Conservation (phyloP, 768 basidiomycete species). For the Mycena galericulata region DNA sequence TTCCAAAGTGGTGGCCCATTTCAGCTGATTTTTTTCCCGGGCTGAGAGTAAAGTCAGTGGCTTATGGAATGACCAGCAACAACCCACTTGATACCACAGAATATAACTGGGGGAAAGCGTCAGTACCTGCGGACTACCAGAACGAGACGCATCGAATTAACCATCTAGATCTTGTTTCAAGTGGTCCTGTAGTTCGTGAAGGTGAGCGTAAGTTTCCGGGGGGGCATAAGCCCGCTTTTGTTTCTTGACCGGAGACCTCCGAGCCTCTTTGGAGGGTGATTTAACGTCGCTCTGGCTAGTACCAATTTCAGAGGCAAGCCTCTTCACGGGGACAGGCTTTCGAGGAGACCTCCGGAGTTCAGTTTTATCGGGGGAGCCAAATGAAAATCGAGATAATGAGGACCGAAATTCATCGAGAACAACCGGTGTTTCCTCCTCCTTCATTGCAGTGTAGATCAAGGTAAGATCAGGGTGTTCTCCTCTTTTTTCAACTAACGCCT, state of each 20-base stretch:
- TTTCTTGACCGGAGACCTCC: slow-evolving; percentile 43
- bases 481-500: too few relatives aligned
- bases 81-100: slow-evolving; percentile 90
- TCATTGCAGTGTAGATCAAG: neutral
- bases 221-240: slow-evolving; percentile 58
- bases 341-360: slow-evolving; percentile 26
- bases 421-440: slow-evolving; percentile 1
- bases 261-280: neutral
- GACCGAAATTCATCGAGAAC: slow-evolving; percentile 14
- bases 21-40: slow-evolving; percentile 77
- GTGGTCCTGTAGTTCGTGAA: slow-evolving; percentile 64
- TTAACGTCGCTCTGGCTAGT: neutral
- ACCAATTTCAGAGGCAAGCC: neutral
- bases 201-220: slow-evolving; percentile 65
- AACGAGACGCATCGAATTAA: slow-evolving; percentile 38
- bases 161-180: slow-evolving; percentile 67
- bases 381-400: slow-evolving; percentile 23
- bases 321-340: slow-evolving; percentile 15
- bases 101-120: slow-evolving; percentile 67
- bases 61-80: neutral
- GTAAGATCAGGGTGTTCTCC: too few relatives aligned
- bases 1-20: slow-evolving; percentile 83
- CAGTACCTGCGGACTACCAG: neutral
- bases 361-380: neutral
- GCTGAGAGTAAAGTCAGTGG: slow-evolving; percentile 47